phyloP scores from a whole-genome alignment of 495 filamentous ascomycete species.

The Neurospora cerealis region DNA sequence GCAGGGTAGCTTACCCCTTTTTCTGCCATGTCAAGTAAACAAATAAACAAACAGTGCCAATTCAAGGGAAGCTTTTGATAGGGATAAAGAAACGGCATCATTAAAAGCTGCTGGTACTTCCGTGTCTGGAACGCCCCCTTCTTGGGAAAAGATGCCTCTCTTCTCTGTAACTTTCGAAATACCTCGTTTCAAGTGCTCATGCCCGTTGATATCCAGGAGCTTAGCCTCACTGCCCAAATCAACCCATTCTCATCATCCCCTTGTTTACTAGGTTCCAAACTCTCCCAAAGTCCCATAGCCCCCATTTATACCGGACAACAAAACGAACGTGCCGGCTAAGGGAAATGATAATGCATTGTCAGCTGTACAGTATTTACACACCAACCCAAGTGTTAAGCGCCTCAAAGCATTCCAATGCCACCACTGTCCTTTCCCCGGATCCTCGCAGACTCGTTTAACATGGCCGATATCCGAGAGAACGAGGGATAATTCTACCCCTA shows the following conservation, averaged over 20 bases:
- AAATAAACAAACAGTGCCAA: neutral
- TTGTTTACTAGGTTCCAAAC: neutral
- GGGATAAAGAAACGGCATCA: neutral
- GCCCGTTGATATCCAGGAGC: neutral
- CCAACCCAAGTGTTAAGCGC: neutral
- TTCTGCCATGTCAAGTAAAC: neutral
- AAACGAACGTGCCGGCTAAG: neutral
- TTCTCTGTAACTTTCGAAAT: neutral
- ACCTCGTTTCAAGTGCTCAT: neutral
- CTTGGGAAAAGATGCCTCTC: no score
- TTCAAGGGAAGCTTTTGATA: neutral
- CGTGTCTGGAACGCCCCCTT: no score
- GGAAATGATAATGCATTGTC: conserved; percentile 23
- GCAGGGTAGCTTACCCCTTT: neutral
- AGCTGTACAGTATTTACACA: conserved; percentile 33
- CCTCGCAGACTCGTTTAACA: conserved; percentile 11
- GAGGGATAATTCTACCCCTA: conserved; percentile 15
- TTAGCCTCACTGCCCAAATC: neutral
- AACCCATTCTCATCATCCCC: neutral
- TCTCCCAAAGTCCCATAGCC: neutral
- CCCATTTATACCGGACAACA: neutral
- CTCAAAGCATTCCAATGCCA: conserved; percentile 5
- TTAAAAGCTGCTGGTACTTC: neutral
- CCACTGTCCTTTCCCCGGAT: conserved; percentile 4
- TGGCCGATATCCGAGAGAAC: conserved; percentile 5